Evolutionary conservation across 2,329 filamentous ascomycete genomes (phyloP), one percentile per base, ranked within the genome.

Genomic region (Verticillium nubilum): DNA sequence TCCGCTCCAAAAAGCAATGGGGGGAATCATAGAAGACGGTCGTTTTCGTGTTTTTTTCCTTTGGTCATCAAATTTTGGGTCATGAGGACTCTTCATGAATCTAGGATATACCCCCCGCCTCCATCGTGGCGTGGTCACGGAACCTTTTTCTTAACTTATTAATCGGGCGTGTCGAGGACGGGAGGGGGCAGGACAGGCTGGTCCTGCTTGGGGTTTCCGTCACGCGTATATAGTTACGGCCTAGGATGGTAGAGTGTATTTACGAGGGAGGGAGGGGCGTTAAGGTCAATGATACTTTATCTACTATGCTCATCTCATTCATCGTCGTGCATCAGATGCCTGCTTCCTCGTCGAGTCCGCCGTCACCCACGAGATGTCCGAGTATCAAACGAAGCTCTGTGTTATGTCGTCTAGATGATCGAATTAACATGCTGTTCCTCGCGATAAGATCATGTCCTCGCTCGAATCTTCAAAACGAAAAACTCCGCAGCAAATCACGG

Each of bases 81-180:
- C n/a, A 23, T 23, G 42, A 23, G 9, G 9, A 2, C n/a, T 47
- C 9, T 12, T 47, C 19, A 23, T 23, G 29, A 42, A 33, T 4
- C 37, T 26, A 9, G 58, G 60, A 61, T 62, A 62, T 59, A 63
- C 60, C 60, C 61, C 23, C 54, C 42, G 2, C 13, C 29, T 31
- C 29, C 29, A 31, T 7, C 29, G 29, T 25, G 42, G 42, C 42
- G 7, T 15, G 42, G 42, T n/a, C 23, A n/a, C 42, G 17, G 7
- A 3, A 50, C 50, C 50, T 3, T 19, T 15, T 15, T 52, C 17
- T 52, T 26, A 26, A 4, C 50, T 31, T 31, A 31, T 31, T 31
- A 31, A 31, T 31, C 29, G 29, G 29, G 29, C 29, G 9, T 13
- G 29, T 7, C 29, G 29, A 7, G 29, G n/a, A n/a, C n/a, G 29